Evolutionary conservation across 164 flowering plant species (phyloP).

Genomic region (Paratinospora sagittata): DNA sequence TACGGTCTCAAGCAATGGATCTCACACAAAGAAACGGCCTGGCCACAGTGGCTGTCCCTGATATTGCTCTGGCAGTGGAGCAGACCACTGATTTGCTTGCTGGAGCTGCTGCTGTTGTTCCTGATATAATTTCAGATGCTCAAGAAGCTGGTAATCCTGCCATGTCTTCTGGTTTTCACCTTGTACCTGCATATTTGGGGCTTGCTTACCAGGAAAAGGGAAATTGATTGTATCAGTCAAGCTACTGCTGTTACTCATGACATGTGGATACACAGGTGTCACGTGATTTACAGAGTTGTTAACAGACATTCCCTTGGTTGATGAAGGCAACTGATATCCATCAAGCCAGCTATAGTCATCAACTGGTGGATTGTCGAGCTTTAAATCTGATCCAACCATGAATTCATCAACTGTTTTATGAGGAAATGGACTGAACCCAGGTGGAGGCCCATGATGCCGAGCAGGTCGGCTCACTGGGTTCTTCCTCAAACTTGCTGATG

Average conservation of each 20-base stretch:
- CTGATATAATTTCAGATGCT: conserved; percentile 38
- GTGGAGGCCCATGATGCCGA: conserved; percentile 91
- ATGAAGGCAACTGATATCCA: conserved; percentile 61
- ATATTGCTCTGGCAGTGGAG: conserved; percentile 53
- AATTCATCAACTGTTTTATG: conserved; percentile 38
- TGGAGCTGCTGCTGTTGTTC: conserved; percentile 43
- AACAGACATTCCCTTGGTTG: conserved; percentile 24
- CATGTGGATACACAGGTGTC: conserved; percentile 20
- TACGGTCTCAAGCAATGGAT: conserved; percentile 22
- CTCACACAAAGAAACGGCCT: conserved; percentile 76
- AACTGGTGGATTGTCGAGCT: conserved; percentile 32
- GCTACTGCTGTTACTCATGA: conserved; percentile 29
- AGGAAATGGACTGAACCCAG: conserved; percentile 64
- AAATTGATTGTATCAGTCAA: conserved; percentile 41
- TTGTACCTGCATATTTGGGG: conserved; percentile 37
- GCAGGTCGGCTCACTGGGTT: conserved; percentile 78
- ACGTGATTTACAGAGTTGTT: conserved; percentile 26
- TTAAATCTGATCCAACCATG: conserved; percentile 22
- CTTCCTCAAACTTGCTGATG: conserved; percentile 32
- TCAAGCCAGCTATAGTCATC: conserved; percentile 95
- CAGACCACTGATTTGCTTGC: conserved; percentile 42
- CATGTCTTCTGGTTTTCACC: conserved; percentile 39
- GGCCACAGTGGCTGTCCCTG: conserved; percentile 74
- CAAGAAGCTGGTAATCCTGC: conserved; percentile 44
- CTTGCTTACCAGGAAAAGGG: conserved; percentile 90